Percentiles rank a stretch among this genome's conserved stretches.
phyloP scores from a whole-genome alignment of 768 basidiomycete species.

The Amanita exitialis region DNA sequence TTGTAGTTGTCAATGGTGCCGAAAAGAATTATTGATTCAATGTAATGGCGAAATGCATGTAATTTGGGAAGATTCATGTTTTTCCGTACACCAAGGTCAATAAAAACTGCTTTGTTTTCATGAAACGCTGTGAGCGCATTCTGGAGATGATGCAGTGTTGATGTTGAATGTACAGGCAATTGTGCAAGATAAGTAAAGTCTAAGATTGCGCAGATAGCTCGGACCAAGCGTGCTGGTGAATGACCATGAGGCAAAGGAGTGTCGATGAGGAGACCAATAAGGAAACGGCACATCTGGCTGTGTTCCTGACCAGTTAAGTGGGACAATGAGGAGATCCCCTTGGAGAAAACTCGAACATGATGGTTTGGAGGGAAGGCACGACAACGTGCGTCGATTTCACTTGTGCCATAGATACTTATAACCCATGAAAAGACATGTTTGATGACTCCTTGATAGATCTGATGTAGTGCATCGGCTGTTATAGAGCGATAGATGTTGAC shows the following conservation, averaged over 20 bases:
- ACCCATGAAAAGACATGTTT: constrained; percentile 25
- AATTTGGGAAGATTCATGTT: constrained; percentile 19
- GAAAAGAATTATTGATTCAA: constrained; percentile 5
- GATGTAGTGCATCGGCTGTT: constrained; percentile 31
- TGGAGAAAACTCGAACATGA: constrained; percentile 20
- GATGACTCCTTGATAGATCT: constrained; percentile 31
- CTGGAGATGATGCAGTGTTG: constrained; percentile 10
- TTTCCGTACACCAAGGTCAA: constrained; percentile 7
- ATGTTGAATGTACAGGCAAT: constrained; percentile 1
- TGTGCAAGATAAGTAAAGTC: constrained; percentile 17
- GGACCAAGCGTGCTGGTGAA: background rate
- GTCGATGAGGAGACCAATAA: constrained; percentile 6
- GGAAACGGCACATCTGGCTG: constrained; percentile 4
- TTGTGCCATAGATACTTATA: constrained; percentile 7
- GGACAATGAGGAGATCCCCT: constrained; percentile 22
- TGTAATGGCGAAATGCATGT: constrained; percentile 11
- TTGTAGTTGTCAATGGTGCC: constrained; percentile 12
- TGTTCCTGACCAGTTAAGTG: constrained; percentile 4
- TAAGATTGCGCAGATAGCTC: constrained; percentile 10
- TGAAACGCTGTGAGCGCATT: background rate
- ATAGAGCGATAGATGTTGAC: constrained; percentile 21
- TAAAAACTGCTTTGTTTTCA: constrained; percentile 9
- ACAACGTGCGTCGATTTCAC: constrained; percentile 22
- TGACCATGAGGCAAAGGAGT: background rate
- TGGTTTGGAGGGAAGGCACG: constrained; percentile 14